phyloP scores from a whole-genome alignment of 2,329 filamentous ascomycete genomes.

The Pseudocercospora musae region DNA sequence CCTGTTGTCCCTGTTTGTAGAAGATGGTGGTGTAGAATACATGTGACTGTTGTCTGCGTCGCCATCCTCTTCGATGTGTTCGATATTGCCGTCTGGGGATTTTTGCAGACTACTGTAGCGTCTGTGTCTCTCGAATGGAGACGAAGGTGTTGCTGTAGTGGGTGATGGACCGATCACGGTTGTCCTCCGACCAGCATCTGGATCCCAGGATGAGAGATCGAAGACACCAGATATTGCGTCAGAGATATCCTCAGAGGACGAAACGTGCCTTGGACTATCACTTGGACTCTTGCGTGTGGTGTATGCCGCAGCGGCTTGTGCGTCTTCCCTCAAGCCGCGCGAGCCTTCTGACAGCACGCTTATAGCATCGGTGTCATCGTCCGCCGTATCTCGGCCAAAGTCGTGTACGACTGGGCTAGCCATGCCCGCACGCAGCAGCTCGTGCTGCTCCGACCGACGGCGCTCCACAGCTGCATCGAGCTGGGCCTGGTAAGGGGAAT shows the following conservation, averaged over 20 bases:
- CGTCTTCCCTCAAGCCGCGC: constrained; percentile 27
- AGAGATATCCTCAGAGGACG: constrained; percentile 9
- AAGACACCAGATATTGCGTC: constrained; percentile 11
- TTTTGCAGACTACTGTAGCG: constrained; percentile 21
- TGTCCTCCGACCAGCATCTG: constrained; percentile 12
- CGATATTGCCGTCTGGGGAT: constrained; percentile 14
- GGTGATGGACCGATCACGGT: constrained; percentile 21
- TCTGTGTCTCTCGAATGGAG: constrained; percentile 12
- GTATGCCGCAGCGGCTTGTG: constrained; percentile 27
- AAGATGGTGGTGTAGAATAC: constrained; percentile 7
- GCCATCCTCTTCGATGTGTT: constrained; percentile 11
- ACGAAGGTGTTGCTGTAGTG: background rate
- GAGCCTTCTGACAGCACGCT: constrained; percentile 20
- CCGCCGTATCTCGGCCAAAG: constrained; percentile 9
- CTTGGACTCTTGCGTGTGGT: constrained; percentile 9
- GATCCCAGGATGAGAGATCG: constrained; percentile 18
- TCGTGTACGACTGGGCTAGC: constrained; percentile 16
- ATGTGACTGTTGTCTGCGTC: constrained; percentile 7
- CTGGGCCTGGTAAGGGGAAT: constrained; percentile 3
- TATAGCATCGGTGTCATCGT: constrained; percentile 21
- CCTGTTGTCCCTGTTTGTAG: constrained; percentile 12
- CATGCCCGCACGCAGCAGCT: constrained; percentile 17
- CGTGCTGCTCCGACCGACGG: constrained; percentile 17
- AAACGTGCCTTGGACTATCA: constrained; percentile 4
- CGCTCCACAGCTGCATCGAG: constrained; percentile 14